Evolutionary conservation across 2,329 filamentous ascomycete species (phyloP).

Genomic region (Aspergillus flavus): DNA sequence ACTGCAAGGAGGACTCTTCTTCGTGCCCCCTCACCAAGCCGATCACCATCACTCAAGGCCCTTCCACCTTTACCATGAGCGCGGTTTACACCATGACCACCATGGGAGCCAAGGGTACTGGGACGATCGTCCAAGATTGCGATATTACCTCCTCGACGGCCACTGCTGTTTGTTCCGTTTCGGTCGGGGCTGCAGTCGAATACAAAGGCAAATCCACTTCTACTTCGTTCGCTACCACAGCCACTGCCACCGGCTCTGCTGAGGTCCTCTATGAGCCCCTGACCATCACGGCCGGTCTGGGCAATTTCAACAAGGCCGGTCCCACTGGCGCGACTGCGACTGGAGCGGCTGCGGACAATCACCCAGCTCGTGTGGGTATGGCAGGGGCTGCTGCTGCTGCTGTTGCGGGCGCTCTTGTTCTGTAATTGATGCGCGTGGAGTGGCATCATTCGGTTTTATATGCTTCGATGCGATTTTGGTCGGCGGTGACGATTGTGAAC

Average conservation of each 20-base stretch:
- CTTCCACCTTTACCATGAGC: slow-evolving; percentile 21
- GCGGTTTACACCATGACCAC: slow-evolving; percentile 14
- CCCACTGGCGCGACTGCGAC: slow-evolving; percentile 15
- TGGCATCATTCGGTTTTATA: too few relatives aligned
- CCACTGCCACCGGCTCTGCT: slow-evolving; percentile 3
- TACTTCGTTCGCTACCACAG: slow-evolving; percentile 4
- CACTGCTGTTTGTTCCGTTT: slow-evolving; percentile 5
- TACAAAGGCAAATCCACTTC: slow-evolving; percentile 4
- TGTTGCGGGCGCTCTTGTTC: slow-evolving; percentile 39
- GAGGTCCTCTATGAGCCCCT: slow-evolving; percentile 18
- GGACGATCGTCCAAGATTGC: slow-evolving; percentile 19
- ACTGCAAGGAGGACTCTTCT: slow-evolving; percentile 9
- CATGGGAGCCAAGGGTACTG: slow-evolving; percentile 3
- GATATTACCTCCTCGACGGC: slow-evolving; percentile 3
- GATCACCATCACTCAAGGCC: slow-evolving; percentile 22
- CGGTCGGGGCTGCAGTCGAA: neutral
- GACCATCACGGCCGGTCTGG: slow-evolving; percentile 20
- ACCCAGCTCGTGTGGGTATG: slow-evolving; percentile 5
- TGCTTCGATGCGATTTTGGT: too few relatives aligned
- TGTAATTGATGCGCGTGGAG: neutral
- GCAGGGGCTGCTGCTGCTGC: slow-evolving; percentile 25
- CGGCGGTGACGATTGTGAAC: neutral
- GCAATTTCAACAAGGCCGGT: slow-evolving; percentile 16
- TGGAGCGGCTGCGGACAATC: slow-evolving; percentile 9
- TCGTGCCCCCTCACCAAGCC: slow-evolving; percentile 15